Evolutionary conservation across 352 stramenopile genomes (phyloP).

Genomic region (Phytophthora tubulina): DNA sequence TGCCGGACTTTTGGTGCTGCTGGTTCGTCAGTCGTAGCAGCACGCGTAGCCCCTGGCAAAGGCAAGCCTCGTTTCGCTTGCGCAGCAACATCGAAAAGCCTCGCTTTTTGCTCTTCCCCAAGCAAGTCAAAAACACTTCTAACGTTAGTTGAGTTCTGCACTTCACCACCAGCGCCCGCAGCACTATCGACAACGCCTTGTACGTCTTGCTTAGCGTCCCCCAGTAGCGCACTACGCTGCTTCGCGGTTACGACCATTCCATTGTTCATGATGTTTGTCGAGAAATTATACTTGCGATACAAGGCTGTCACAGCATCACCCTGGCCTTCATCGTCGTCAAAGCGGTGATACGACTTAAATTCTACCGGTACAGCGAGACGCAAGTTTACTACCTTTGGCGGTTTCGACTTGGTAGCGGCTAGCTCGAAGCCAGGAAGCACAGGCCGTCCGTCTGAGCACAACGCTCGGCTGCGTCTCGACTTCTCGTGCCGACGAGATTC

Average conservation of each 20-base stretch:
- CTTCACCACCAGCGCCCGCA: slow-evolving; percentile 1
- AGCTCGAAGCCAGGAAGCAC: slow-evolving; percentile 72
- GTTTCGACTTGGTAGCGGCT: slow-evolving; percentile 48
- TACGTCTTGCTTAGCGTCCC: slow-evolving; percentile 19
- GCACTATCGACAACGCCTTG: background rate
- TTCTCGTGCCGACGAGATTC: slow-evolving; percentile 41
- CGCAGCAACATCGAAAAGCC: slow-evolving; percentile 51
- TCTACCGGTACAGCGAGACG: slow-evolving; percentile 60
- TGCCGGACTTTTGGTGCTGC: slow-evolving; percentile 40
- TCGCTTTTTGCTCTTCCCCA: slow-evolving; percentile 51
- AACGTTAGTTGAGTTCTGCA: background rate
- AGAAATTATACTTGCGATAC: slow-evolving; percentile 72
- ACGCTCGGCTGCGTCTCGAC: slow-evolving; percentile 18
- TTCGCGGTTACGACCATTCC: slow-evolving; percentile 58
- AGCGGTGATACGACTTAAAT: slow-evolving; percentile 62
- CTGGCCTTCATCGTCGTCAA: slow-evolving; percentile 45
- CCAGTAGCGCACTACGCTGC: slow-evolving; percentile 56
- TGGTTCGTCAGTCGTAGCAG: slow-evolving; percentile 9
- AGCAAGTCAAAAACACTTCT: slow-evolving; percentile 76
- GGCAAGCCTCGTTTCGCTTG: slow-evolving; percentile 41
- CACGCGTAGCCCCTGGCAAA: background rate
- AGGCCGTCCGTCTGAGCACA: slow-evolving; percentile 71
- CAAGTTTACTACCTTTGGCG: slow-evolving; percentile 49
- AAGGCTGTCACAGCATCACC: slow-evolving; percentile 39
- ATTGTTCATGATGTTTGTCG: slow-evolving; percentile 46